Evolutionary conservation across 2,329 filamentous ascomycete species (phyloP).

Genomic region (Pseudogymnoascus sp.): DNA sequence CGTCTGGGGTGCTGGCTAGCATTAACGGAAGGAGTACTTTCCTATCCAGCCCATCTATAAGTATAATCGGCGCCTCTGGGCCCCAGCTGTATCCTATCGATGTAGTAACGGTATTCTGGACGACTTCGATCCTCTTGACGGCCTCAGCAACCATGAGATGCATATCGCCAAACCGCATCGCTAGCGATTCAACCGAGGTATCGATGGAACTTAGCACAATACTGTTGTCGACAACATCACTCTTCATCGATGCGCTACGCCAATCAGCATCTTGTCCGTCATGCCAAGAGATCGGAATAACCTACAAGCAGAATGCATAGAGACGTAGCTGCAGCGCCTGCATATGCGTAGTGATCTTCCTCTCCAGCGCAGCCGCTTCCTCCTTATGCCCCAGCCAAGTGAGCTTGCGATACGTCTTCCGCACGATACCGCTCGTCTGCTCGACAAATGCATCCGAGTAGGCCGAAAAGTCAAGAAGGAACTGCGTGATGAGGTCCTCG

Average conservation of each 20-base stretch:
- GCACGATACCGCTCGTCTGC: neutral
- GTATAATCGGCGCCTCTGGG: neutral
- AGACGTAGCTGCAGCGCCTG: neutral
- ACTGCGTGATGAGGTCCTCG: neutral
- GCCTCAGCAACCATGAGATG: neutral
- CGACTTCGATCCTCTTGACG: neutral
- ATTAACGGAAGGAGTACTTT: neutral
- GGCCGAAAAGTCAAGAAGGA: neutral
- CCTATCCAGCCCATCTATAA: neutral
- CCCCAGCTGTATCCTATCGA: conserved; percentile 2
- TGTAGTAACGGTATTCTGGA: neutral
- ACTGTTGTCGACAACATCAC: neutral
- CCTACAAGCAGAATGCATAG: conserved; percentile 1
- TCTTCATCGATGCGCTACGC: neutral
- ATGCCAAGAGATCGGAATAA: neutral
- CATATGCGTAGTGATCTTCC: neutral
- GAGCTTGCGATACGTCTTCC: neutral
- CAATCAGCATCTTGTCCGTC: neutral
- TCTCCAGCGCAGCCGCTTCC: neutral
- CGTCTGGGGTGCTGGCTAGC: neutral
- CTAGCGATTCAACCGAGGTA: neutral
- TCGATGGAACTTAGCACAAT: neutral
- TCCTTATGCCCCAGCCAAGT: neutral
- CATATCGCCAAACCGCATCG: conserved; percentile 1
- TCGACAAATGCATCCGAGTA: neutral